Percentiles rank a stretch among this genome's conserved stretches.
Evolutionary conservation across 257 asterid species (phyloP).

Genomic region (Striga asiatica): DNA sequence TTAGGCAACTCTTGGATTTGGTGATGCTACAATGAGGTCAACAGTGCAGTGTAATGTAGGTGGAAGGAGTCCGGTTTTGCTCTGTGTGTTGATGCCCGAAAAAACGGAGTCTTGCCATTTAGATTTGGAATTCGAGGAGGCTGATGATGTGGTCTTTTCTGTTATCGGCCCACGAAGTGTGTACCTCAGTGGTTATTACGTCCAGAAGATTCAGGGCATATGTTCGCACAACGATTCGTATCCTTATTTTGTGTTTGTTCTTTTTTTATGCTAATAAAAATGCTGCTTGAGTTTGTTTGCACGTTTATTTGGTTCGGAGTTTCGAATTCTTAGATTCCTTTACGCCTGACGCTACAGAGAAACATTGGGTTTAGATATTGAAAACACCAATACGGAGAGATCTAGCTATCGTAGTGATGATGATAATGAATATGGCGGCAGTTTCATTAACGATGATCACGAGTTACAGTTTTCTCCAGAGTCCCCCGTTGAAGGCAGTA

Average conservation of each 20-base stretch:
- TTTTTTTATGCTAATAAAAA: background rate
- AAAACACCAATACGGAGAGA: conserved; percentile 43
- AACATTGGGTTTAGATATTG: conserved; percentile 82
- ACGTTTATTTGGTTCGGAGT: conserved; percentile 6
- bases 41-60: conserved; percentile 81
- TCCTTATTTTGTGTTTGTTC: conserved; percentile 24
- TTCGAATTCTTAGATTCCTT: conserved; percentile 28
- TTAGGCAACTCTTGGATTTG: conserved; percentile 77
- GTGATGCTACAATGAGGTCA: conserved; percentile 35
- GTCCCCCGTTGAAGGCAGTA: conserved; percentile 32
- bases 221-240: conserved; percentile 54
- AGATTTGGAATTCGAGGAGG: conserved; percentile 87
- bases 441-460: conserved; percentile 63
- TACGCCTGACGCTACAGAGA: conserved; percentile 41
- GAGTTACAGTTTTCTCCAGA: conserved; percentile 20
- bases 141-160: conserved; percentile 76
- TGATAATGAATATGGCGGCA: conserved; percentile 65
- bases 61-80: conserved; percentile 45
- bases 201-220: conserved; percentile 18
- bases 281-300: background rate
- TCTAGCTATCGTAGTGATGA: conserved; percentile 42
- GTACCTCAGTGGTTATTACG: conserved; percentile 65
- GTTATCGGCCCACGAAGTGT: conserved; percentile 71
- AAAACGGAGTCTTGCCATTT: conserved; percentile 54
- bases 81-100: conserved; percentile 57